Evolutionary conservation across 257 asterid species (phyloP), one percentile per base, ranked within the genome.

Genomic region (Osmanthus fragrans): DNA sequence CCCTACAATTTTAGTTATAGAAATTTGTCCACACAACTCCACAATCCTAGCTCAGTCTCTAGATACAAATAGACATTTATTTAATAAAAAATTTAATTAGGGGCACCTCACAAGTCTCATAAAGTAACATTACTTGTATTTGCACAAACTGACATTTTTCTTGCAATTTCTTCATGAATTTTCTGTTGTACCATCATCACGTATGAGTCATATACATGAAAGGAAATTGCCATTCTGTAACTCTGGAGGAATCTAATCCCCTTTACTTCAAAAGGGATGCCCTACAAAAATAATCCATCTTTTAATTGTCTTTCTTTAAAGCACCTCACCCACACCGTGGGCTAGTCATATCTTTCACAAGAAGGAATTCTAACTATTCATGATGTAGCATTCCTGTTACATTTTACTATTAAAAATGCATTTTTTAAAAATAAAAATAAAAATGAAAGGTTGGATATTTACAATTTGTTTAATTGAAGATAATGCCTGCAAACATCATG

Each of bases 191-290:
- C 13, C 37, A 75, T 69, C 39, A 42, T 36, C 39, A 73, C 49
- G 19, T 74, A 73, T 51, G 85, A 77, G 76, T 82, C 86, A 81
- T 78, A 36, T 81, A 80, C 83, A 83, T 74, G 83, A 79, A 85
- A 58, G 1, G 39, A 58, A 54, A 81, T 83, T 76, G 83, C 71
- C 69, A 79, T 63, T 81, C 78, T 79, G 71, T 64, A 32, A 73
- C 47, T 69, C 77, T 81, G 76, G 69, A 72, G 63, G 66, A 81
- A 86, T 58, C 12, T 58, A 58, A 58, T n/a, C 9, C 66, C 27
- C 66, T 21, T 58, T 58, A 58, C 5, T 37, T 36, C 18, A 4
- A 42, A 5, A 74, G 80, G 32, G 49, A 27, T 33, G 79, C 80
- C 84, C 80, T 51, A 70, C 74, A 37, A 76, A 58, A 58, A 23